Percentiles rank a stretch among this genome's conserved stretches.
Evolutionary conservation across 2,329 filamentous ascomycete species (phyloP).

Genomic region (Claviceps purpurea): DNA sequence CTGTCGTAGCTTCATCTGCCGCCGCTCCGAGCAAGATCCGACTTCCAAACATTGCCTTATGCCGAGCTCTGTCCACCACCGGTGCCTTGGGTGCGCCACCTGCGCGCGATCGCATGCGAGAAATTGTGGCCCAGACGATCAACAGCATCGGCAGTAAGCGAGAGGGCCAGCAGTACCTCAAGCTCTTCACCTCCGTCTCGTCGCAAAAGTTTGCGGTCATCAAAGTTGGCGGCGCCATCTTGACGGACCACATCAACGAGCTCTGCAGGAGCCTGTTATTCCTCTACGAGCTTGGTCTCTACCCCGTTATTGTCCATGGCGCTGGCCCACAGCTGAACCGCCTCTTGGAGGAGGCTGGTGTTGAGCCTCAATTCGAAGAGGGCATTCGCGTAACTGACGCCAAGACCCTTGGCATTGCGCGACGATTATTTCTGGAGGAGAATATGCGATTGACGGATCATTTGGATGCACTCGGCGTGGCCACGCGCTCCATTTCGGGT

Average conservation of each 20-base stretch:
- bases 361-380: conserved; percentile 92
- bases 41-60: neutral
- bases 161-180: conserved; percentile 70
- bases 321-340: conserved; percentile 91
- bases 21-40: neutral
- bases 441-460: conserved; percentile 86
- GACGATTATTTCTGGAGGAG: conserved; percentile 89
- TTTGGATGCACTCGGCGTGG: conserved; percentile 78
- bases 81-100: neutral
- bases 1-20: neutral
- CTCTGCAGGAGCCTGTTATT: conserved; percentile 82
- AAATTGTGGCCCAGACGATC: conserved; percentile 5
- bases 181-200: conserved; percentile 91
- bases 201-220: conserved; percentile 97
- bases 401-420: conserved; percentile 81
- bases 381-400: conserved; percentile 92
- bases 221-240: conserved; percentile 92
- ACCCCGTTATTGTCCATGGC: conserved; percentile 90
- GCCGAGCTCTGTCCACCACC: conserved; percentile 1
- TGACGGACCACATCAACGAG: conserved; percentile 87
- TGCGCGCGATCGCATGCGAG: conserved; percentile 1
- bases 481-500: conserved; percentile 78
- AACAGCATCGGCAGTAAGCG: conserved; percentile 6
- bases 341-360: conserved; percentile 75
- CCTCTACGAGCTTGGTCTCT: conserved; percentile 87